A percentile compares a stretch with the other conserved stretches of the same genome.
Conservation (phyloP, 768 basidiomycete species). For the Termitomyces sp. region DNA sequence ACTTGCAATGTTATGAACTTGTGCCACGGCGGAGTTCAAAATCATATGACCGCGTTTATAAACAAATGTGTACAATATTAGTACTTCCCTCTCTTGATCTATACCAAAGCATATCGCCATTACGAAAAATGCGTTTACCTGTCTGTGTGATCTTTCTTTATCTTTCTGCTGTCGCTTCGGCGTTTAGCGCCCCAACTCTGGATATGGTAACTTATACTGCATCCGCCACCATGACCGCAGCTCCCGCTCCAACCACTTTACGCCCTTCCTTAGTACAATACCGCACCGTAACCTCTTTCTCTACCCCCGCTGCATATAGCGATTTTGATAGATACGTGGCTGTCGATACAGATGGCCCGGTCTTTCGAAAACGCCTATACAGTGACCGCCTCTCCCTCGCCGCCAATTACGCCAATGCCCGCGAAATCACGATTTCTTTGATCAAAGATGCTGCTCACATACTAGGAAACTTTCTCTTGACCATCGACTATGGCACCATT, state of each 20-base stretch:
- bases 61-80: no score
- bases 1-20: background rate
- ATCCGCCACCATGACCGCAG: background rate
- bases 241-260: background rate
- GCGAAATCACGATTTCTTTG: background rate
- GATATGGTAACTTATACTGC: background rate
- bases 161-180: background rate
- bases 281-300: background rate
- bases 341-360: background rate
- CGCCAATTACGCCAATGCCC: background rate
- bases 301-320: background rate
- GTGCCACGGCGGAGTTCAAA: conserved; percentile 1
- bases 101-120: background rate
- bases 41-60: conserved; percentile 5
- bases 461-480: background rate
- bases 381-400: background rate
- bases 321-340: background rate
- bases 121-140: background rate
- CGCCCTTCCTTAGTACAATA: background rate
- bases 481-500: background rate
- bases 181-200: background rate
- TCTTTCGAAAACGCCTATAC: background rate
- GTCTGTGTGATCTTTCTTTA: background rate
- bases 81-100: background rate
- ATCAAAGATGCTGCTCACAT: background rate